Evolutionary conservation across 1,139 yeast species (phyloP).

Genomic region (Suhomyces anneliseae): DNA sequence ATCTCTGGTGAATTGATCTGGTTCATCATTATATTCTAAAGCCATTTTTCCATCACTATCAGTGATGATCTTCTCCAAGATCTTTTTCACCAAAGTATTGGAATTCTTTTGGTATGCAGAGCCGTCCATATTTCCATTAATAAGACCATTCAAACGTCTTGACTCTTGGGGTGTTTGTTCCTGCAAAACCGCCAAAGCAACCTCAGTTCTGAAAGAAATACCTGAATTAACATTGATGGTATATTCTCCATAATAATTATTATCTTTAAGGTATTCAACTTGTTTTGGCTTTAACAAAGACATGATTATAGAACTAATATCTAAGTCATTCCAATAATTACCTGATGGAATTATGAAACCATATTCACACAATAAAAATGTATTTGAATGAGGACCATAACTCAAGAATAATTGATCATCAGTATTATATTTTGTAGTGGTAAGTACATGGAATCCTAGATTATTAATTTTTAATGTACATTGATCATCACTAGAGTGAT

Average conservation of each 20-base stretch:
- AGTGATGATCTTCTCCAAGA: conserved; percentile 30
- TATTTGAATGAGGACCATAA: conserved; percentile 89
- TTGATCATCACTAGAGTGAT: conserved; percentile 63
- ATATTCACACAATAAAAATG: conserved; percentile 77
- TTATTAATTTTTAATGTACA: conserved; percentile 51
- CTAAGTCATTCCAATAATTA: conserved; percentile 72
- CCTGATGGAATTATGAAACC: conserved; percentile 59
- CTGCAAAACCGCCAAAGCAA: conserved; percentile 67
- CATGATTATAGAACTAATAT: conserved; percentile 48
- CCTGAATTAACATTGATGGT: conserved; percentile 53
- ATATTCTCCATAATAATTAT: conserved; percentile 71
- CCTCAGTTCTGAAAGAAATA: conserved; percentile 71
- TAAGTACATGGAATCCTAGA: conserved; percentile 52
- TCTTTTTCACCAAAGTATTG: conserved; percentile 27
- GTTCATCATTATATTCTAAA: conserved; percentile 20
- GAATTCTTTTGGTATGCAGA: conserved; percentile 34
- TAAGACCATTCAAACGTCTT: conserved; percentile 27
- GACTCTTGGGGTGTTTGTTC: conserved; percentile 40
- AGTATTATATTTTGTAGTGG: conserved; percentile 32
- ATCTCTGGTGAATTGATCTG: conserved; percentile 13
- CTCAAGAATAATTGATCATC: conserved; percentile 68
- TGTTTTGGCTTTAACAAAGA: conserved; percentile 41
- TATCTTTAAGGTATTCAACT: conserved; percentile 44
- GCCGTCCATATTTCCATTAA: conserved; percentile 43
- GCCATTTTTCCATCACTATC: conserved; percentile 21